Evolutionary conservation across 139 green algal genomes (phyloP), one percentile per base, ranked within the genome.

Genomic region (Dunaliella sp.): DNA sequence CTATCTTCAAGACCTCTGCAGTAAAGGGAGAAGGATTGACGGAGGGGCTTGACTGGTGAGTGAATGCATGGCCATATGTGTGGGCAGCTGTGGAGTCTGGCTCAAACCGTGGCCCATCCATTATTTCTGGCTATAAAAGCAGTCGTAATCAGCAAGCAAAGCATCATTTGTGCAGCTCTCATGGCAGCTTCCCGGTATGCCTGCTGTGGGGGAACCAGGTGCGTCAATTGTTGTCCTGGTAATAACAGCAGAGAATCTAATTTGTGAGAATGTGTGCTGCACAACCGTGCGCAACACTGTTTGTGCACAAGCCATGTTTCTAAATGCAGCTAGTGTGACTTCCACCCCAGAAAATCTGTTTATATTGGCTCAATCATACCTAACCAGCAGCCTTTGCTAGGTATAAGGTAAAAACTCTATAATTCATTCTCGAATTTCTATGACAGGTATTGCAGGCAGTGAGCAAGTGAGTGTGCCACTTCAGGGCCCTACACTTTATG

Each of bases 1-100:
- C 96, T 1, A 99, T 99, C 78, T 98, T 98, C 88, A 99, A 99
- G 90, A 97, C 96, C 1, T 98, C 93, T 28, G 97, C 97, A 0
- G 95, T 98, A 77, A 98, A 98, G 85, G 97, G 97, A 7, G 95
- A 98, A 80, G 97, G 97, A 0, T 87, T 99, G 72, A 98, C 98
- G 84, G 97, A 99, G 87, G 97, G 97, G 3, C 86, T 99, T 36
- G 97, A 99, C 80, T 99, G 97, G 97, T 89, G 80, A 76, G 80
- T 72, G 31, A 25, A 48, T 16, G 48, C 48, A 26, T 16, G 7
- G 7, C 48, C 48, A 26, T n/a, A n/a, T n/a, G n/a, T n/a, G n/a
- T n/a, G n/a, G n/a, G n/a, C n/a, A n/a, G n/a, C n/a, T n/a, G n/a
- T 65, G 48, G 48, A 26, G 48, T 65, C 16, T 65, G 48, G 7